Evolutionary conservation across 306 rosid species (phyloP).

Genomic region (Echinosophora koreensis): DNA sequence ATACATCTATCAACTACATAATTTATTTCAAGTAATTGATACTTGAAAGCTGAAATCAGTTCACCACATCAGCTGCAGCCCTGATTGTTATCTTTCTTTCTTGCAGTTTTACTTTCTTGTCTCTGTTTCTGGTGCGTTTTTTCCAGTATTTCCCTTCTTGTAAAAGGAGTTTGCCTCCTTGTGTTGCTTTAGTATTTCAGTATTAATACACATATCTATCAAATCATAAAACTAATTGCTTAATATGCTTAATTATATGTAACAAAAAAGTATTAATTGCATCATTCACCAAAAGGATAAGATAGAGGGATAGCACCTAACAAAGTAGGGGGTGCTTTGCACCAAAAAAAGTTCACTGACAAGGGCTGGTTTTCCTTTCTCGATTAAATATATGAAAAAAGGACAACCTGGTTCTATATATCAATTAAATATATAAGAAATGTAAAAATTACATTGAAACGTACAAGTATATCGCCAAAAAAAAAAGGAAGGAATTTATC

Average conservation of each 20-base stretch:
- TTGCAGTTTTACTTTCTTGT: too few relatives aligned
- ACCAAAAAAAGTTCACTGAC: slow-evolving; percentile 14
- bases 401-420: too few relatives aligned
- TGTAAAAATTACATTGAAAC: not conserved
- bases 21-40: slow-evolving; percentile 8
- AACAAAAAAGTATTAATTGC: not conserved
- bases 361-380: not conserved
- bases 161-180: too few relatives aligned
- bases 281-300: not conserved
- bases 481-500: slow-evolving; percentile 14
- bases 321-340: not conserved
- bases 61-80: too few relatives aligned
- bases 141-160: too few relatives aligned
- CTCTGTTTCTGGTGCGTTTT: too few relatives aligned
- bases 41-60: not conserved
- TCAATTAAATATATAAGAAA: not conserved
- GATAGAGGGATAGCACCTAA: slow-evolving; percentile 6
- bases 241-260: not conserved
- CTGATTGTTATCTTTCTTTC: too few relatives aligned
- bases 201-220: too few relatives aligned
- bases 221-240: not conserved
- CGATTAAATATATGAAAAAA: too few relatives aligned
- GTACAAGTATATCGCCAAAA: not conserved
- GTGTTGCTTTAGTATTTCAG: too few relatives aligned
- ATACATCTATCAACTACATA: not conserved